These are phyloP conservation scores for Neurospora sp. DNA, from an alignment of 495 filamentous ascomycete genomes.

Conservation along the genomic window DNA sequence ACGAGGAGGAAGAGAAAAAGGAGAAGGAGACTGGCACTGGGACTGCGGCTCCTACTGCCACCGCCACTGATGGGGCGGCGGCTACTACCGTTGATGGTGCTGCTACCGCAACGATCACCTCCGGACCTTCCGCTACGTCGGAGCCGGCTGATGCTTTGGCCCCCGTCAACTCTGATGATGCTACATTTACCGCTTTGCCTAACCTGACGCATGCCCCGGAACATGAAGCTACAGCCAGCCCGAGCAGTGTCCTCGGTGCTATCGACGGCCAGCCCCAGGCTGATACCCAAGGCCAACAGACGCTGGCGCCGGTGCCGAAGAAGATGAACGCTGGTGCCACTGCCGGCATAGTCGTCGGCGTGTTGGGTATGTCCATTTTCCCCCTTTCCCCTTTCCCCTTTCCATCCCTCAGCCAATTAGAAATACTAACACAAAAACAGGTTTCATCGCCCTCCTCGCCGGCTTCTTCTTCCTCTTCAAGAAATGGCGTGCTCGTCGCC, in stretches of 20 bases:
- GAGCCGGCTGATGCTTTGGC: neutral
- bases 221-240: neutral
- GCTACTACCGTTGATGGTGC: neutral
- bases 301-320: neutral
- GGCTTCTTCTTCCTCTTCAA: neutral
- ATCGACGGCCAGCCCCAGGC: neutral
- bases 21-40: neutral
- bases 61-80: neutral
- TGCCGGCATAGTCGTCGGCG: neutral
- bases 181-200: neutral
- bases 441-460: neutral
- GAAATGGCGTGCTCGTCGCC: neutral
- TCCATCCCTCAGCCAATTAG: neutral
- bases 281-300: neutral
- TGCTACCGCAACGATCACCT: neutral
- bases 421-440: neutral
- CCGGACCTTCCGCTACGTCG: neutral
- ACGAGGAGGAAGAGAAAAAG: slow-evolving; percentile 16
- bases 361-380: neutral
- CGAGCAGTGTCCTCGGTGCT: neutral
- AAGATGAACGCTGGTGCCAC: neutral
- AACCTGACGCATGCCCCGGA: neutral
- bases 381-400: neutral
- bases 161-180: neutral
- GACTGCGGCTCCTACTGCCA: neutral